Conservation (phyloP, 2,329 filamentous ascomycete species). For the Xylariales sp. region DNA sequence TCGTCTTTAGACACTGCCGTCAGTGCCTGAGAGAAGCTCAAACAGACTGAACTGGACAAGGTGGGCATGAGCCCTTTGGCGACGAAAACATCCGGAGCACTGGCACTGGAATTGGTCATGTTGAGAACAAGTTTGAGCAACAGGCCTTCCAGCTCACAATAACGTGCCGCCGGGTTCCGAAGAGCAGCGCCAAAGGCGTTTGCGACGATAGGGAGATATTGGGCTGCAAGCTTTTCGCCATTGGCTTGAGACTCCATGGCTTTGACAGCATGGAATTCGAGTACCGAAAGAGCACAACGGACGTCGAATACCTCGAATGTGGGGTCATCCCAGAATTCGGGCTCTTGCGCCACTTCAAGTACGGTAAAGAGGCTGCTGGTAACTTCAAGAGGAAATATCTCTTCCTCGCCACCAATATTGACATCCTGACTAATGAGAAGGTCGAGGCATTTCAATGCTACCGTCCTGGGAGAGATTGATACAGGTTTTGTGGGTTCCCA, state of each 20-base stretch:
- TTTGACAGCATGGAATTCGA: constrained; percentile 50
- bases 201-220: constrained; percentile 48
- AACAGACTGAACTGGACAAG: constrained; percentile 46
- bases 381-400: constrained; percentile 45
- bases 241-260: constrained; percentile 36
- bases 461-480: constrained; percentile 55
- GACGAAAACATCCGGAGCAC: constrained; percentile 65
- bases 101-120: constrained; percentile 73
- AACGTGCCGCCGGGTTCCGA: constrained; percentile 27
- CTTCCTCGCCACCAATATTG: constrained; percentile 39
- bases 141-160: constrained; percentile 39
- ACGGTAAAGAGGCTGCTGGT: constrained; percentile 44
- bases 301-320: constrained; percentile 30
- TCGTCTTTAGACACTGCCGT: constrained; percentile 42
- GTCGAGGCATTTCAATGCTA: constrained; percentile 62
- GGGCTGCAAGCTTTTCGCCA: constrained; percentile 40
- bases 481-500: constrained; percentile 54
- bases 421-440: constrained; percentile 48
- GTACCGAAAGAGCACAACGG: constrained; percentile 39
- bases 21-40: constrained; percentile 44
- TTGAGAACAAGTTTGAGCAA: constrained; percentile 74
- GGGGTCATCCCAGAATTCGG: constrained; percentile 32
- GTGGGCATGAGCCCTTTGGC: constrained; percentile 48
- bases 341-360: constrained; percentile 30
- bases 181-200: constrained; percentile 39